A percentile compares a stretch with the other conserved stretches of the same genome.
phyloP scores from a whole-genome alignment of 805 yeast species.

The Wickerhamiella domercqiae region DNA sequence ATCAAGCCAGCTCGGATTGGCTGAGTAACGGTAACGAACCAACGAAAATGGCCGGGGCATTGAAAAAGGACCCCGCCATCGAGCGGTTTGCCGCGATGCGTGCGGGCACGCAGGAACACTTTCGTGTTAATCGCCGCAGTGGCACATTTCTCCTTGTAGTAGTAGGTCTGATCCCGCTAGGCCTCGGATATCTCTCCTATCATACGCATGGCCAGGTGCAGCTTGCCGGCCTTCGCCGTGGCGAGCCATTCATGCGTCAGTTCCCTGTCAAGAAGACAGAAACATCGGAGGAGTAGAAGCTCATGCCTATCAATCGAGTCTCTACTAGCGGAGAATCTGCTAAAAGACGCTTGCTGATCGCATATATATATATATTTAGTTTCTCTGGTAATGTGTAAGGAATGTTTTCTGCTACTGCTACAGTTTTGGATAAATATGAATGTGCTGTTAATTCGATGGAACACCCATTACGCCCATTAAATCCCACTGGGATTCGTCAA shows the following conservation, averaged over 20 bases:
- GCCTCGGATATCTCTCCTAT: slow-evolving; percentile 23
- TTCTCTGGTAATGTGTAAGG: too few relatives aligned
- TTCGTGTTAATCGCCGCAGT: slow-evolving; percentile 19
- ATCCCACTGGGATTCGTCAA: slow-evolving; percentile 12
- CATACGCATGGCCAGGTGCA: slow-evolving; percentile 21
- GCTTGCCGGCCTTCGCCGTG: slow-evolving; percentile 18
- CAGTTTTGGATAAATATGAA: too few relatives aligned
- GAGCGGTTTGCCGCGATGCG: slow-evolving; percentile 24
- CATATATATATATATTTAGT: too few relatives aligned
- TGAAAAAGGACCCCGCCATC: slow-evolving; percentile 23
- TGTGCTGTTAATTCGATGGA: too few relatives aligned
- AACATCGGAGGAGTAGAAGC: too few relatives aligned
- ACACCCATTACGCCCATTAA: slow-evolving; percentile 8
- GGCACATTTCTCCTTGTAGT: slow-evolving; percentile 21
- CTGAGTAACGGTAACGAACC: too few relatives aligned
- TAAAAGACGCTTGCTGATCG: too few relatives aligned
- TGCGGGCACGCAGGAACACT: slow-evolving; percentile 19
- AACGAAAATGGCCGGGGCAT: slow-evolving; percentile 20
- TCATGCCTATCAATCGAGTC: too few relatives aligned
- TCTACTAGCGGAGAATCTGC: too few relatives aligned
- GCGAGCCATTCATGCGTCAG: slow-evolving; percentile 14
- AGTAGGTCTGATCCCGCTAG: slow-evolving; percentile 23
- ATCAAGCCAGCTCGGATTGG: too few relatives aligned
- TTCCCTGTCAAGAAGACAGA: slow-evolving; percentile 4
- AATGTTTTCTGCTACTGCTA: too few relatives aligned